A percentile compares a stretch with the other conserved stretches of the same genome.
Conservation (phyloP, 2,329 filamentous ascomycete species). For the Fusarium piperis region DNA sequence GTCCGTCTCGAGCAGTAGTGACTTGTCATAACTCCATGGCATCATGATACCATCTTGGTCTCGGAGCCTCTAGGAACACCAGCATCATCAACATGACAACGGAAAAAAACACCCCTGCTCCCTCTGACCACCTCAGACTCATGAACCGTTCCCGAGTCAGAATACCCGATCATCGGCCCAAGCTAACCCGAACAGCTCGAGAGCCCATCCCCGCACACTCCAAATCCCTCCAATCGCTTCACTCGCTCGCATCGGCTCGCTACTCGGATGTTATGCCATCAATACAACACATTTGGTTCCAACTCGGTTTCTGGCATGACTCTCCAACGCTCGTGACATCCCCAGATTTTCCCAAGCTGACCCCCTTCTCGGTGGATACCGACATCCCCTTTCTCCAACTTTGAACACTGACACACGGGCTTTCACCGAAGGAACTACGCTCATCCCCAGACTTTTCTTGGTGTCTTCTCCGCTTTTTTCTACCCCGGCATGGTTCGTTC, state of each 20-base stretch:
- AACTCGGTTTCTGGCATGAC: neutral
- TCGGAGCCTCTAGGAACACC: neutral
- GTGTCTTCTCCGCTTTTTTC: neutral
- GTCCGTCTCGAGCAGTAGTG: no score
- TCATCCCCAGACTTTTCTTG: neutral
- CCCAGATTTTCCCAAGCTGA: conserved; percentile 29
- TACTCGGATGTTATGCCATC: conserved; percentile 32
- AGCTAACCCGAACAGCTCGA: conserved; percentile 1
- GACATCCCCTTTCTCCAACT: neutral
- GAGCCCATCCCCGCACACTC: neutral
- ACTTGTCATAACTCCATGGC: neutral
- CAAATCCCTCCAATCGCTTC: conserved; percentile 34
- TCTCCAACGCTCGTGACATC: conserved; percentile 13
- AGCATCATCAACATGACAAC: neutral
- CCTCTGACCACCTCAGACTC: neutral
- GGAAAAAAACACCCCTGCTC: neutral
- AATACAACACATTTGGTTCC: neutral
- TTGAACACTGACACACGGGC: neutral
- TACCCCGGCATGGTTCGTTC: conserved; percentile 5
- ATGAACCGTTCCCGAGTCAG: neutral
- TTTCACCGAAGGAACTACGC: neutral
- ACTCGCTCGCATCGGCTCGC: conserved; percentile 42
- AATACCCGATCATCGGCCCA: conserved; percentile 3
- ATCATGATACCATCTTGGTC: neutral
- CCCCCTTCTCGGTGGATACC: neutral